Percentiles rank a stretch among this genome's conserved stretches.
phyloP scores from a whole-genome alignment of 1,284 basidiomycete species.

The Pholiota adiposa region DNA sequence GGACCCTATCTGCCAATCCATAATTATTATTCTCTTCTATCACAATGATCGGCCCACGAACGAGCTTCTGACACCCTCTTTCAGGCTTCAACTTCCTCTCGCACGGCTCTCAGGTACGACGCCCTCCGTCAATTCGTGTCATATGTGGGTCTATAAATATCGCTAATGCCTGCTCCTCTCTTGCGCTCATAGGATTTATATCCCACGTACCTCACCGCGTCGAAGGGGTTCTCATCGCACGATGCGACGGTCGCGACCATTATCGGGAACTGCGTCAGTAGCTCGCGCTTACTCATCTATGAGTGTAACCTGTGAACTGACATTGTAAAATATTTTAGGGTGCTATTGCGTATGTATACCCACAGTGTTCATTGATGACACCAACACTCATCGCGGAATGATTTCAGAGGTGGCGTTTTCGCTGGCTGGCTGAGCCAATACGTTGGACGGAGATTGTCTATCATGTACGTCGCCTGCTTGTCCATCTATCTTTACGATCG shows the following conservation, averaged over 20 bases:
- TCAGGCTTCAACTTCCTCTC: constrained; percentile 92
- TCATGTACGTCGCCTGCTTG: constrained; percentile 56
- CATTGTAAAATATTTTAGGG: constrained; percentile 47
- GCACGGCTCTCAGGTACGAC: constrained; percentile 74
- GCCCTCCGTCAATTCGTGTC: not conserved
- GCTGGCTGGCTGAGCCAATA: constrained; percentile 85
- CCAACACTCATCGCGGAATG: not conserved
- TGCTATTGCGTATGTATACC: constrained; percentile 61
- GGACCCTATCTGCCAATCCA: not conserved
- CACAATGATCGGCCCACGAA: not conserved
- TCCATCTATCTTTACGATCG: constrained; percentile 14
- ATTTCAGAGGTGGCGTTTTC: constrained; percentile 67
- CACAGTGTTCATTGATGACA: not conserved
- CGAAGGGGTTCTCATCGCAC: constrained; percentile 62
- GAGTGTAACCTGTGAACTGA: not conserved
- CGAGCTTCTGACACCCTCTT: not conserved
- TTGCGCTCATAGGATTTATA: constrained; percentile 59
- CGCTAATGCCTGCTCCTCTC: not conserved
- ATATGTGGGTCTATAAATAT: constrained; percentile 12
- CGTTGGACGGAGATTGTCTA: constrained; percentile 87
- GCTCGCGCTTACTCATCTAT: constrained; percentile 2
- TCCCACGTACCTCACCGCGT: constrained; percentile 76
- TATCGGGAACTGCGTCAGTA: constrained; percentile 81
- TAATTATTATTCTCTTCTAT: not conserved
- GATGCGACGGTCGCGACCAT: constrained; percentile 87